phyloP scores from a whole-genome alignment of 164 flowering plant genomes.

The Tetracentron sinense region DNA sequence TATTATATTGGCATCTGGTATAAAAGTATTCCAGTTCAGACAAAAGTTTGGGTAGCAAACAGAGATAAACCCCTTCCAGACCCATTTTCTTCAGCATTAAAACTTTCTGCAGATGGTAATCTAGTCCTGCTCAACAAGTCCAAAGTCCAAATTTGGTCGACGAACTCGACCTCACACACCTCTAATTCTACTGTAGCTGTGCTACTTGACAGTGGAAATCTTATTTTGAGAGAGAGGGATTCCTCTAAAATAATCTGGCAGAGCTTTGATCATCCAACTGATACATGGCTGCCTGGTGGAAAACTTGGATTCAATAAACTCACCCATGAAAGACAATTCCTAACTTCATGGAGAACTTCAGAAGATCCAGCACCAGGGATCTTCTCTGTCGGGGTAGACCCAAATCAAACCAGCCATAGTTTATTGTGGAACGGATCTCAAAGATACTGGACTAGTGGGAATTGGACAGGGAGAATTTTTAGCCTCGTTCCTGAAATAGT shows the following conservation, averaged over 20 bases:
- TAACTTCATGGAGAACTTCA: too few species aligned
- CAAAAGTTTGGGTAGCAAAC: constrained; percentile 29
- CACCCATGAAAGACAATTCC: neutral
- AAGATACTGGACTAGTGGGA: constrained; percentile 20
- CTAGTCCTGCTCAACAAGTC: constrained; percentile 18
- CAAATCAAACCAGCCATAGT: too few species aligned
- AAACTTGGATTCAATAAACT: too few species aligned
- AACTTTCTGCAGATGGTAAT: neutral
- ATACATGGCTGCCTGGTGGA: neutral
- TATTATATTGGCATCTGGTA: constrained; percentile 27
- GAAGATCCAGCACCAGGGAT: neutral
- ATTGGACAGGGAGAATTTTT: constrained; percentile 16
- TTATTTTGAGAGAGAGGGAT: constrained; percentile 18
- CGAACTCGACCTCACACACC: constrained; percentile 12
- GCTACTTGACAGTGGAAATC: constrained; percentile 32
- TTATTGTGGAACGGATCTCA: constrained; percentile 8
- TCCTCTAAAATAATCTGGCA: neutral
- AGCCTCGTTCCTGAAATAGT: constrained; percentile 17
- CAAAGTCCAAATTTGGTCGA: constrained; percentile 26
- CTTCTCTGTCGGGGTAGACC: neutral
- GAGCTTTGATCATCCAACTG: neutral
- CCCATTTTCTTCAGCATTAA: constrained; percentile 12
- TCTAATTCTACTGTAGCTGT: constrained; percentile 14
- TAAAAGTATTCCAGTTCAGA: constrained; percentile 9
- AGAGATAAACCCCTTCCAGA: constrained; percentile 18